Base-by-base conservation (phyloP, 2,329 filamentous ascomycete species). In the Xylaria sp. region DNA sequence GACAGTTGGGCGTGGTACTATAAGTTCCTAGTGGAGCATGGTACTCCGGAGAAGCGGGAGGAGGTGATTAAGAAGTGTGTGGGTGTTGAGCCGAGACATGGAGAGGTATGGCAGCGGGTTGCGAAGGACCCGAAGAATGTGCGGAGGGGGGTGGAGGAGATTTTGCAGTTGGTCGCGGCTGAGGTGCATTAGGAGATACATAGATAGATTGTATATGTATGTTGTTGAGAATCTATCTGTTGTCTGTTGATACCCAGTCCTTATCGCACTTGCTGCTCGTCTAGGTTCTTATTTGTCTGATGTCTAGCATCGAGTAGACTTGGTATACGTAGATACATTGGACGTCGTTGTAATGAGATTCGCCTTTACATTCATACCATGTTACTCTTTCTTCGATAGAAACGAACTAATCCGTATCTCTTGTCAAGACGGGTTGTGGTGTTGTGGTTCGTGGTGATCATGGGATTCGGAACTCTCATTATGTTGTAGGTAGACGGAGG, bases 1-100 rank as follows among this genome's bases (percentile, higher is more conserved):
- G 95, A 99, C 77, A 90, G 87, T 9, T 99, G 95, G 95, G 93
- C 92, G 18, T 99, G 93, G 93, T 99, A 97, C 75, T 94, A 92
- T 75, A 92, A 93, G 74, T 99, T 97, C 73, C 72, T 97, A 65
- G 73, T 86, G 66, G 91, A 97, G 79, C 92, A 99, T 76, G 95
- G 94, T 8, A 97, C 92, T 4, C 88, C 91, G 65, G 93, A 96
- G 79, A 99, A 97, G 86, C 82, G 89, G 69, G 83, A 80, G 35
- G 94, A 97, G 71, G 88, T 97, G 37, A 74, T 96, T 4, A 80
- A 80, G 59, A 96, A 96, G 77, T 92, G 90, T 67, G 80, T 89
- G 37, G 77, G 88, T 53, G 92, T 87, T 59, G 94, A 97, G 74
- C 95, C 95, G 2, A 86, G 87, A 68, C 92, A 99, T 74, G 94